Base-by-base conservation (phyloP, 371 early-diverging fungal genomes). In the Mortierella sp. region DNA sequence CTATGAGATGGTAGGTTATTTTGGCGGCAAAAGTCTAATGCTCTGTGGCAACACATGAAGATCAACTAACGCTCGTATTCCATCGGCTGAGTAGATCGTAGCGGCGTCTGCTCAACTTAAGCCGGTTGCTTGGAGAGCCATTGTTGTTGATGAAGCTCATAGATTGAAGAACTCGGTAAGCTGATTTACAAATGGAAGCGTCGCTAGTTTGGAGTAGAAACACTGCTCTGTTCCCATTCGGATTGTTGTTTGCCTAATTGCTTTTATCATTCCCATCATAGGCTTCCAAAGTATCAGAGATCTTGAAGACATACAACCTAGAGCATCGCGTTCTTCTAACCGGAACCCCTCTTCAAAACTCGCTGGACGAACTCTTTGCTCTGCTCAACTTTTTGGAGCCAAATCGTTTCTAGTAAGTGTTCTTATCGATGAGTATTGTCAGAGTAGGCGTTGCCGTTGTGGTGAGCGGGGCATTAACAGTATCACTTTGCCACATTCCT, bases 111-210 rank as follows among this genome's bases (percentile, higher is more conserved):
- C 91, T 3, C 90, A 93, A 55, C 80, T 98, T 26, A 83, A 87
- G 41, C 87, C 92, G 38, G 86, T 98, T 58, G 82, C 86, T 3
- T 98, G 95, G 94, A 82, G 89, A 54, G 90, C 89, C n/a, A 91
- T 88, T 45, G 93, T 98, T 16, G 89, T 99, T 56, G 99, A 99
- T 81, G 99, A 98, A 81, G 99, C 97, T 1, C 99, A 99, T 81
- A 84, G 95, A 47, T 82, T 99, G 48, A 99, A 99, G 80, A 96
- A 96, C 81, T 89, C 86, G 79, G 86, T 82, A 63, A 59, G 67
- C 21, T 5, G n/a, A 18, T 19, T 31, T n/a, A 19, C 19, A 5
- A 16, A 5, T 5, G 19, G 4, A 10, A 34, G 4, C 10, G 34
- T 34, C 34, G 4, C 10, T 10, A n/a, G n/a, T n/a, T n/a, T n/a